phyloP scores from a whole-genome alignment of 805 yeast genomes.

The Vanderwaltozyma polyspora region DNA sequence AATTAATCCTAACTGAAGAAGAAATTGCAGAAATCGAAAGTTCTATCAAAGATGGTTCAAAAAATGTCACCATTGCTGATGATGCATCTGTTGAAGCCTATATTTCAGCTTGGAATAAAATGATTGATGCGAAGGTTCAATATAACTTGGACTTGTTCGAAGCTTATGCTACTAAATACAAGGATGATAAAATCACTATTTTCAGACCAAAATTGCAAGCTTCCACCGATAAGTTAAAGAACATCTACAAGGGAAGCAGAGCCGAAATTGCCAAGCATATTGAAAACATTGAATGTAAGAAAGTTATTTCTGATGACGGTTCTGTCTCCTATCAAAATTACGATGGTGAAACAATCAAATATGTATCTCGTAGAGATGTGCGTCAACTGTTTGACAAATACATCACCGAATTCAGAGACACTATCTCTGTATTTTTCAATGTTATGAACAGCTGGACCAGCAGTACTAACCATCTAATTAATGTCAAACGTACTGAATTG shows the following conservation, averaged over 20 bases:
- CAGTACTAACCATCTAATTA: background rate
- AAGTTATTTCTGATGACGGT: background rate
- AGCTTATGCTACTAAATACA: background rate
- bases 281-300: background rate
- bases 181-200: no score
- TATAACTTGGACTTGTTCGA: background rate
- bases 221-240: background rate
- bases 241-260: background rate
- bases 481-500: background rate
- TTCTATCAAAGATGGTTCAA: background rate
- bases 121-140: constrained; percentile 2
- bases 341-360: background rate
- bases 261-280: background rate
- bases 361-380: background rate
- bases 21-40: background rate
- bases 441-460: background rate
- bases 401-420: background rate
- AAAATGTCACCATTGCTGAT: background rate
- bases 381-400: background rate
- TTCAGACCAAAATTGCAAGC: background rate
- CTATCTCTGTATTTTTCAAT: background rate
- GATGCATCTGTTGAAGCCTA: background rate
- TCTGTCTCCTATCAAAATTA: background rate
- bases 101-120: constrained; percentile 2
- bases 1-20: no score